Conservation (phyloP, 2,329 filamentous ascomycete genomes). For the Leptosphaerulina australis region DNA sequence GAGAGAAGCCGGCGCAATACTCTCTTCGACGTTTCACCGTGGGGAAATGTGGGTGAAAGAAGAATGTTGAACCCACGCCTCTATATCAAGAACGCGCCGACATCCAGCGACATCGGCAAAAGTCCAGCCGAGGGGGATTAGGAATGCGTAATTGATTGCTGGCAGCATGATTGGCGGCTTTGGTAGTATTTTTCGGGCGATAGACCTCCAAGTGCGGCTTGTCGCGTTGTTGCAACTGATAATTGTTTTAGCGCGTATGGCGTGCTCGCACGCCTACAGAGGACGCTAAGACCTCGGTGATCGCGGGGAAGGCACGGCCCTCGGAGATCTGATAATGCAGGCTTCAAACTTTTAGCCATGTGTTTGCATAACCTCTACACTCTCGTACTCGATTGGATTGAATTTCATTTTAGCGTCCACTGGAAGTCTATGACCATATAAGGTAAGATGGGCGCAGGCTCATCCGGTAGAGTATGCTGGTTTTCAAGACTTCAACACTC, state of each 20-base stretch:
- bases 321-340: constrained; percentile 38
- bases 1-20: constrained; percentile 20
- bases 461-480: too few species aligned
- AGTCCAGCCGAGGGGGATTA: constrained; percentile 31
- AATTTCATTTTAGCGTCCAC: too few species aligned
- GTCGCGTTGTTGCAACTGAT: constrained; percentile 35
- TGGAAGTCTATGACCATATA: too few species aligned
- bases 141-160: constrained; percentile 26
- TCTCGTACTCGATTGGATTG: too few species aligned
- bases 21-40: constrained; percentile 24
- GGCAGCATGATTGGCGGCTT: constrained; percentile 39
- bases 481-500: too few species aligned
- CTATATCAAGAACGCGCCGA: constrained; percentile 25
- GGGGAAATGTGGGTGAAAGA: constrained; percentile 22
- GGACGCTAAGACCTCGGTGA: constrained; percentile 2
- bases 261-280: constrained; percentile 25
- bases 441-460: too few species aligned
- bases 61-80: constrained; percentile 20
- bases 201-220: constrained; percentile 34
- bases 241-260: constrained; percentile 38
- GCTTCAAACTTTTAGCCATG: too few species aligned
- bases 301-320: constrained; percentile 24
- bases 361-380: too few species aligned
- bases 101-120: constrained; percentile 39
- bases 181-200: constrained; percentile 29